Conservation (phyloP, 2,329 filamentous ascomycete species). For the Fusarium sp. region DNA sequence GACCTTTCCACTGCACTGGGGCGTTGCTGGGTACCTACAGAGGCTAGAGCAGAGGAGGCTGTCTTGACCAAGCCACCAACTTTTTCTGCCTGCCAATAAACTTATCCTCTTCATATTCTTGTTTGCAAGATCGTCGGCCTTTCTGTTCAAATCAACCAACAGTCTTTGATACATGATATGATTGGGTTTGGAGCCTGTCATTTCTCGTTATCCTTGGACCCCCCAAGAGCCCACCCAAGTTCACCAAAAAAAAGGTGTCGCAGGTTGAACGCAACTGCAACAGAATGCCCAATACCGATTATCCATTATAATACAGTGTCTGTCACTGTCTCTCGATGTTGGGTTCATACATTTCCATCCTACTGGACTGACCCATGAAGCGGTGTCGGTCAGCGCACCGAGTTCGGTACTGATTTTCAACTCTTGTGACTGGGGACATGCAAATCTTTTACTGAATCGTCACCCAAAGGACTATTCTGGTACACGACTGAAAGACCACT, state of each 20-base stretch:
- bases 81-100: conserved; percentile 12
- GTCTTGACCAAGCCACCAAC: conserved; percentile 18
- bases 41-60: neutral
- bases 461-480: conserved; percentile 26
- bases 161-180: conserved; percentile 12
- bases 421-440: conserved; percentile 21
- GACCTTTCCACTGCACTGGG: conserved; percentile 17
- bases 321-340: conserved; percentile 21
- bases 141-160: conserved; percentile 12
- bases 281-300: conserved; percentile 22
- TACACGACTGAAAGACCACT: conserved; percentile 20
- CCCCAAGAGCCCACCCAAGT: conserved; percentile 4
- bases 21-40: conserved; percentile 19
- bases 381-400: conserved; percentile 38
- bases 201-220: conserved; percentile 27
- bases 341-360: too few species aligned
- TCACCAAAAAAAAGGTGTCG: conserved; percentile 34
- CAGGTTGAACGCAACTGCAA: conserved; percentile 28
- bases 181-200: conserved; percentile 26
- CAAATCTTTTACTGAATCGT: conserved; percentile 38
- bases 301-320: conserved; percentile 33
- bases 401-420: conserved; percentile 40
- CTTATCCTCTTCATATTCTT: conserved; percentile 5
- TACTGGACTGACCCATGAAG: conserved; percentile 20
- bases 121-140: conserved; percentile 23